These are phyloP conservation scores for Phialophora tarda DNA, from an alignment of 2,329 filamentous ascomycete genomes.

Conservation along the genomic window DNA sequence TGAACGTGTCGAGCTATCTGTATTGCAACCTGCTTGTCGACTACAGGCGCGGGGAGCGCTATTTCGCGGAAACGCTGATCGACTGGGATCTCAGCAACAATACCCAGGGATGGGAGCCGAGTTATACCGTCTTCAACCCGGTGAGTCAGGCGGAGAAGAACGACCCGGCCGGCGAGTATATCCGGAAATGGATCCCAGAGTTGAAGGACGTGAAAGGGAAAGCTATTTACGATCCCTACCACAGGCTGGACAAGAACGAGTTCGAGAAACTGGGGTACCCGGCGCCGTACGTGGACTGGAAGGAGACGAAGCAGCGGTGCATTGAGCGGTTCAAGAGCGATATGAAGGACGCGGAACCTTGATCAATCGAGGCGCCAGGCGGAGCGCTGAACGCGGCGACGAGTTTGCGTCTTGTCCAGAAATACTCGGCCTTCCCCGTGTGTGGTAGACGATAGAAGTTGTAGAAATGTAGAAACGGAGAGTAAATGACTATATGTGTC, in stretches of 20 bases:
- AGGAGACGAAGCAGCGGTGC: slow-evolving; percentile 66
- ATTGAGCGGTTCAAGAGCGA: slow-evolving; percentile 68
- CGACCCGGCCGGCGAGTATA: slow-evolving; percentile 71
- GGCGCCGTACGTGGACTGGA: slow-evolving; percentile 71
- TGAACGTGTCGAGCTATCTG: slow-evolving; percentile 57
- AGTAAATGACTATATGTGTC: background rate
- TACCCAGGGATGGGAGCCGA: slow-evolving; percentile 60
- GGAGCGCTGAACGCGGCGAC: background rate
- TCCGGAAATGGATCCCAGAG: slow-evolving; percentile 76
- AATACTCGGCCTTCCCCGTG: background rate
- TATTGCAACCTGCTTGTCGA: slow-evolving; percentile 58
- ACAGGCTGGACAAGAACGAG: slow-evolving; percentile 51
- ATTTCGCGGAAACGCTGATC: slow-evolving; percentile 57
- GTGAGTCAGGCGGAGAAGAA: slow-evolving; percentile 78
- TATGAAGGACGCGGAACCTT: slow-evolving; percentile 49
- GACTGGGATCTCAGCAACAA: slow-evolving; percentile 54
- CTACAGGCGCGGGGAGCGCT: slow-evolving; percentile 57
- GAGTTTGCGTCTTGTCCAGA: background rate
- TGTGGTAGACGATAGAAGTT: background rate
- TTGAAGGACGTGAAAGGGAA: slow-evolving; percentile 64
- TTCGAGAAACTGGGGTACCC: slow-evolving; percentile 71
- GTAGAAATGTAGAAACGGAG: background rate
- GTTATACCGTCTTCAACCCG: slow-evolving; percentile 73
- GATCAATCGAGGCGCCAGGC: background rate
- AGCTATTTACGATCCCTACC: slow-evolving; percentile 56